phyloP scores from a whole-genome alignment of 495 filamentous ascomycete species.

The Penicillium chermesinum region DNA sequence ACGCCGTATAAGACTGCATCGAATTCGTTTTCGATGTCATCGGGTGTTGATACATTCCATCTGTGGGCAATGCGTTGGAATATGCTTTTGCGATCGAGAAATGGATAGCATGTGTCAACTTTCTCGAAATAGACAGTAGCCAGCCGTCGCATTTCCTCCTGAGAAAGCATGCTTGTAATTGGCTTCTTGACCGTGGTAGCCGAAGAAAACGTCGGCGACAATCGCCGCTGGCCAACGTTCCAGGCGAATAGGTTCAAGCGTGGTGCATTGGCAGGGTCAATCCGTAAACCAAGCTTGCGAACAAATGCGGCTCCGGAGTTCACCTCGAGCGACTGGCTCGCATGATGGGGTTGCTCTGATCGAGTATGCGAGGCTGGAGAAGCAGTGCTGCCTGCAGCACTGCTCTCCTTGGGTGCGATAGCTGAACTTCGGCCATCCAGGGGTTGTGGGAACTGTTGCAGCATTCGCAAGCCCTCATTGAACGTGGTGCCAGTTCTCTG shows the following conservation, averaged over 20 bases:
- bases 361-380: slow-evolving; percentile 9
- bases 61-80: slow-evolving; percentile 27
- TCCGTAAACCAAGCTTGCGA: slow-evolving; percentile 44
- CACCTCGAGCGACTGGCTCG: slow-evolving; percentile 35
- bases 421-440: slow-evolving; percentile 11
- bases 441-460: slow-evolving; percentile 13
- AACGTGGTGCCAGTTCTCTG: slow-evolving; percentile 12
- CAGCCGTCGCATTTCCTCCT: slow-evolving; percentile 37
- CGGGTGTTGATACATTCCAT: slow-evolving; percentile 25
- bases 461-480: slow-evolving; percentile 5
- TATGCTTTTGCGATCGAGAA: slow-evolving; percentile 40
- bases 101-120: slow-evolving; percentile 46
- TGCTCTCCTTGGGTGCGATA: neutral
- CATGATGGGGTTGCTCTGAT: neutral
- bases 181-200: slow-evolving; percentile 8
- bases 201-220: slow-evolving; percentile 10
- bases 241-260: slow-evolving; percentile 53
- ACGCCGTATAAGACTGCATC: slow-evolving; percentile 46
- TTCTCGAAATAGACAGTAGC: slow-evolving; percentile 45
- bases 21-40: slow-evolving; percentile 26
- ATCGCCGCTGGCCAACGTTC: slow-evolving; percentile 45
- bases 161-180: slow-evolving; percentile 36
- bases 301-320: slow-evolving; percentile 56
- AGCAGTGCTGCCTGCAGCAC: slow-evolving; percentile 2
- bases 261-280: slow-evolving; percentile 47